phyloP scores from a whole-genome alignment of 768 basidiomycete genomes.

The Calocybe cyanea region DNA sequence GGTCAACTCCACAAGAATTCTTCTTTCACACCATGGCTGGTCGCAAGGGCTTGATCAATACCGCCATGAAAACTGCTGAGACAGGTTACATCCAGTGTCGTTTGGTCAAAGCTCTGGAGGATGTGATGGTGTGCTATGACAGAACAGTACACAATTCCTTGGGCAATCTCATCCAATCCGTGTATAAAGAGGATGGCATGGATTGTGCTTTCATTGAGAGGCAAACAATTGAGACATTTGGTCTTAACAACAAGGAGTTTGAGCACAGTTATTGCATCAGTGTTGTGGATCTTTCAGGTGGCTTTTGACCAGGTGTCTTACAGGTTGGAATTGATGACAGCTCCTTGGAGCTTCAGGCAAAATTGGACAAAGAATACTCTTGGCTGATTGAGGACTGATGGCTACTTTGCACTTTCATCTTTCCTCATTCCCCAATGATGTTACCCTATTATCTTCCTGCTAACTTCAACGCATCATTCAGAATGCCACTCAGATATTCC shows the following conservation, averaged over 20 bases:
- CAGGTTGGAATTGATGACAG: constrained; percentile 87
- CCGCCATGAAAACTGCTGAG: constrained; percentile 98
- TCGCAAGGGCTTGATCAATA: constrained; percentile 98
- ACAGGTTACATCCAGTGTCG: constrained; percentile 99
- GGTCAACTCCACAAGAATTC: constrained; percentile 96
- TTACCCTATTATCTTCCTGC: constrained; percentile 87
- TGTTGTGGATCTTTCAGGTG: constrained; percentile 76
- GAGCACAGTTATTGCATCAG: constrained; percentile 94
- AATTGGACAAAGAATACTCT: constrained; percentile 69
- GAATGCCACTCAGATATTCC: constrained; percentile 95
- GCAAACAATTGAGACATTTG: constrained; percentile 89
- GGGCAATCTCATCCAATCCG: constrained; percentile 93
- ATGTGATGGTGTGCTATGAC: constrained; percentile 96
- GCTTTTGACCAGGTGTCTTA: constrained; percentile 75
- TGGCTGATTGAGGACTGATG: constrained; percentile 75
- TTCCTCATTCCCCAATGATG: constrained; percentile 68
- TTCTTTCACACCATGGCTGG: constrained; percentile 99
- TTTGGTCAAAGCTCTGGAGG: constrained; percentile 96
- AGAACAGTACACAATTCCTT: constrained; percentile 97
- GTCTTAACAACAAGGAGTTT: constrained; percentile 76
- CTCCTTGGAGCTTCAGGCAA: constrained; percentile 76
- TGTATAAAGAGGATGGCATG: constrained; percentile 99
- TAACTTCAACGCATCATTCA: constrained; percentile 91
- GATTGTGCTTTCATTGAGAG: constrained; percentile 97
- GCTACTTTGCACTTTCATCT: constrained; percentile 74